Evolutionary conservation across 2,329 filamentous ascomycete species (phyloP), one percentile per base, ranked within the genome.

Genomic region (Pyrenophora graminea): DNA sequence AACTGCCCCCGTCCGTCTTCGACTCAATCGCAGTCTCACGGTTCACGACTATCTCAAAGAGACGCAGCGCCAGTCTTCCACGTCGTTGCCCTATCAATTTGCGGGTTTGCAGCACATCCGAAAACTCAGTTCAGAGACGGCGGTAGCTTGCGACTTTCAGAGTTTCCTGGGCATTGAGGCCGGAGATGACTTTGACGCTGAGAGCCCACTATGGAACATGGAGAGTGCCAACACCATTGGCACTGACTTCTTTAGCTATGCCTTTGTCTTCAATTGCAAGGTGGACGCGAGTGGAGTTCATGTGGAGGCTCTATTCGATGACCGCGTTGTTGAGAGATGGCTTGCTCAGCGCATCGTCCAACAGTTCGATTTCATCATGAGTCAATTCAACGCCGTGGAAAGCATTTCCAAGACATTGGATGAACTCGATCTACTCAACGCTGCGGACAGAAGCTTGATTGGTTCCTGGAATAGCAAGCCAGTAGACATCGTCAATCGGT

Each of bases 51-150:
- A 68, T 40, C 55, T 72, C 3, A 55, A 59, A 49, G 58, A 67
- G 4, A 62, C 68, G 1, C 69, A 72, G 41, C 49, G 55, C 7
- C 63, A 64, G 18, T 61, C 66, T 12, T 66, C 62, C 5, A 58
- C 61, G 12, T 64, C 67, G 7, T 34, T 71, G 32, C 63, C 69
- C 2, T 69, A 68, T 25, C 67, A 74, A 39, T 66, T 67, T 5
- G 66, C 76, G n/a, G 79, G 79, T n/a, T 56, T 81, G 3, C 79
- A 80, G 46, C 73, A 76, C 34, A 80, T 81, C 32, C 63, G 61
- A 6, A 70, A 69, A 43, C 54, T 73, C 7, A 69, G 59, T 33
- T 56, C 64, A 2, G 75, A 79, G 50, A 69, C 74, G 1, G 71
- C 73, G 1, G 56, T 70, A n/a, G 76, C 73, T 34, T 79, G 77